Conservation (phyloP, 2,329 filamentous ascomycete species). For the Trichoderma atroviride region DNA sequence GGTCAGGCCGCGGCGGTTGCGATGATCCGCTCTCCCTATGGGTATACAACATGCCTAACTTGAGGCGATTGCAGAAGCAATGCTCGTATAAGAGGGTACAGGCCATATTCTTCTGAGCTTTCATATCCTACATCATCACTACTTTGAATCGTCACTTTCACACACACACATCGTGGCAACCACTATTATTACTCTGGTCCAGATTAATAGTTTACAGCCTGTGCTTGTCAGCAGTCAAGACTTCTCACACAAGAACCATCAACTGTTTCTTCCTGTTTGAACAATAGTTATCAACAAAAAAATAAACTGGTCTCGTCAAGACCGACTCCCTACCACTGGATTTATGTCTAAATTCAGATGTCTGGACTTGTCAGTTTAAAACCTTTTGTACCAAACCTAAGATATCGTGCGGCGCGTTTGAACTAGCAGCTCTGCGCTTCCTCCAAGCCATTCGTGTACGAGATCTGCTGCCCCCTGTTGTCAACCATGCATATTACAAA, state of each 20-base stretch:
- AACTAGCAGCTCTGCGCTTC: slow-evolving; percentile 21
- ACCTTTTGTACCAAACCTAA: slow-evolving; percentile 22
- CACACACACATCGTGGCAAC: background rate
- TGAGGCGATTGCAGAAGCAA: background rate
- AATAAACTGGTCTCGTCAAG: slow-evolving; percentile 18
- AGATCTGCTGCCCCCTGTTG: slow-evolving; percentile 26
- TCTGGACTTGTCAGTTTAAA: slow-evolving; percentile 26
- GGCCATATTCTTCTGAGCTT: background rate
- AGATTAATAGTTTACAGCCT: slow-evolving; percentile 21
- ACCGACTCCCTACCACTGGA: slow-evolving; percentile 24
- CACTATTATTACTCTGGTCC: slow-evolving; percentile 12
- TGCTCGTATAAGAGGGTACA: background rate
- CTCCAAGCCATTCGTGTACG: slow-evolving; percentile 24
- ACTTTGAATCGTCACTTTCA: background rate
- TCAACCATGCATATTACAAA: slow-evolving; percentile 28
- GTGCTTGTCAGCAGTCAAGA: slow-evolving; percentile 27
- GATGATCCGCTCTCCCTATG: background rate
- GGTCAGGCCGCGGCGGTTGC: background rate
- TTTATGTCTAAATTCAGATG: slow-evolving; percentile 23
- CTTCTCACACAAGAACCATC: slow-evolving; percentile 23
- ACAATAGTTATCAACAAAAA: slow-evolving; percentile 24
- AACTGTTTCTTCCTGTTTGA: slow-evolving; percentile 9
- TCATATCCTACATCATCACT: background rate
- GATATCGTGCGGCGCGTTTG: slow-evolving; percentile 11
- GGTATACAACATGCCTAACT: background rate